Evolutionary conservation across 352 stramenopile genomes (phyloP), one percentile per base, ranked within the genome.

Genomic region (Globisporangium splendens): DNA sequence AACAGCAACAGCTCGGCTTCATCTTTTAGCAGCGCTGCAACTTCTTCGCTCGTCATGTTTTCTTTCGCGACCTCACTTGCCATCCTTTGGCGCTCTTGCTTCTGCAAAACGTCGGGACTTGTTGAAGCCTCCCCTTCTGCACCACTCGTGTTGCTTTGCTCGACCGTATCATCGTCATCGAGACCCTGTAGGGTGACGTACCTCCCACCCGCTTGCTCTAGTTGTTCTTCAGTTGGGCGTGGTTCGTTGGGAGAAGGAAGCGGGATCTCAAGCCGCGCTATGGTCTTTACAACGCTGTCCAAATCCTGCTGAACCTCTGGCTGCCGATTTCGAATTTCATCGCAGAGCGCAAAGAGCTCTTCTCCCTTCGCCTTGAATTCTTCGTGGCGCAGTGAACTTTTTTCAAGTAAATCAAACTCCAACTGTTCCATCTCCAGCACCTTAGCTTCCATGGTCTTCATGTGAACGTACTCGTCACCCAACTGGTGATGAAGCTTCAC

Each of bases 401-500:
- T 91, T 56, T 91, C 80, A 0, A 91, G 59, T 15, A 91, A 52
- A 54, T 86, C 73, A 46, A 85, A 91, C 60, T 91, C 80, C 2
- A 76, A 59, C 50, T 82, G 77, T 46, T 91, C 80, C 7, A 78
- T 64, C 50, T 62, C 58, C n/a, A 83, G 46, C 49, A 73, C 67
- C 14, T 72, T 59, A 13, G 72, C 56, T 42, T 91, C 80, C 42
- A 88, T 62, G 42, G 68, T 66, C 50, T 83, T 88, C 65, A 85
- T 75, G 62, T 91, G 80, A 0, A 81, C 70, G 18, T 70, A 91
- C 49, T 91, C 80, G 5, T 72, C 67, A 15, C 89, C 80, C 28
- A 71, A 28, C 53, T 71, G 70, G 21, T 73, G 68, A 12, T 65
- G 74, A 12, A 71, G 62, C 3, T 59, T 63, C 0, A 80, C 78